These are phyloP conservation scores for Neurospora hispaniola DNA, from an alignment of 495 filamentous ascomycete genomes.

Conservation along the genomic window DNA sequence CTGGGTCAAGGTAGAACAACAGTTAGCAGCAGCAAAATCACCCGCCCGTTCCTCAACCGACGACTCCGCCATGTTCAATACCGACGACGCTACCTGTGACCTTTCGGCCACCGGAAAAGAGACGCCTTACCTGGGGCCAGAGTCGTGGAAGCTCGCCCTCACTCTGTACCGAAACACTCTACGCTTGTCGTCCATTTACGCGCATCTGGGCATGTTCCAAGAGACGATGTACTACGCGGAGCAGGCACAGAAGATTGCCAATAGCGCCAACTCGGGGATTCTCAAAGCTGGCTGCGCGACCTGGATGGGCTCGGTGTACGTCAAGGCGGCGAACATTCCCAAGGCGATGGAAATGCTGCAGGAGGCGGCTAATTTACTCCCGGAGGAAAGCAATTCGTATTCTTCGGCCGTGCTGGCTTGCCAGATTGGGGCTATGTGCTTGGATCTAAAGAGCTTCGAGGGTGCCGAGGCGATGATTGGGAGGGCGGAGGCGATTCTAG, in stretches of 20 bases:
- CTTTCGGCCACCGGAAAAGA: slow-evolving; percentile 1
- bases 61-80: slow-evolving; percentile 9
- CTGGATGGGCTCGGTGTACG: slow-evolving; percentile 53
- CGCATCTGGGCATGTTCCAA: slow-evolving; percentile 73
- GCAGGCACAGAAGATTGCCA: slow-evolving; percentile 70
- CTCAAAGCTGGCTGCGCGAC: slow-evolving; percentile 44
- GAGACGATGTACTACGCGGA: slow-evolving; percentile 88
- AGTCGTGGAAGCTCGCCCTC: slow-evolving; percentile 72
- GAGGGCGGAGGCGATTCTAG: slow-evolving; percentile 29
- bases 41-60: slow-evolving; percentile 26
- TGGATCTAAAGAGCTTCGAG: slow-evolving; percentile 27
- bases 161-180: slow-evolving; percentile 57
- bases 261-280: slow-evolving; percentile 50
- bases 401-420: slow-evolving; percentile 33
- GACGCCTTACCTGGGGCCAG: slow-evolving; percentile 38
- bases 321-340: slow-evolving; percentile 48
- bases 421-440: slow-evolving; percentile 34
- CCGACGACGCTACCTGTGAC: slow-evolving; percentile 7
- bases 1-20: slow-evolving; percentile 55
- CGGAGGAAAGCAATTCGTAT: slow-evolving; percentile 33
- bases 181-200: slow-evolving; percentile 64
- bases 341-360: slow-evolving; percentile 53
- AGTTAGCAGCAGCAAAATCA: slow-evolving; percentile 14
- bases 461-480: slow-evolving; percentile 25
- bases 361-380: slow-evolving; percentile 34